A percentile compares a stretch with the other conserved stretches of the same genome.
phyloP scores from a whole-genome alignment of 163 green algal genomes.

The Scenedesmus sp. region DNA sequence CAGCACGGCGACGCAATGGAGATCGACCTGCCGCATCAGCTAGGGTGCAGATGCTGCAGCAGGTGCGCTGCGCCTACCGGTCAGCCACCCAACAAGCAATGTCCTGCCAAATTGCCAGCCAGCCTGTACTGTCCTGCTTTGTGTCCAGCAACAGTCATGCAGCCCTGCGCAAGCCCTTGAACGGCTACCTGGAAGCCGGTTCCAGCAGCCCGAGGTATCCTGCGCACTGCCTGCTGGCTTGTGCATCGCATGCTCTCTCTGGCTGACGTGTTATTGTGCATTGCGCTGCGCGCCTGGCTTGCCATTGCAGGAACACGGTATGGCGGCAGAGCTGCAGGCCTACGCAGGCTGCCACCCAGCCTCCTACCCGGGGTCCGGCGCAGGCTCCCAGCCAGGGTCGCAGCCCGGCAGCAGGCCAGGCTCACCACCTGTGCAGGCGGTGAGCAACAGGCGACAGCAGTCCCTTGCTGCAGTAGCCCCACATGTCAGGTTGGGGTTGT shows the following conservation, averaged over 20 bases:
- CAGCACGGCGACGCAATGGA: constrained; percentile 7
- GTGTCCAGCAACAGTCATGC: not conserved
- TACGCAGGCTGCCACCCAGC: not conserved
- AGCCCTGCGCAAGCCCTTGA: too few relatives aligned
- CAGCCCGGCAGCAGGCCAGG: constrained; percentile 19
- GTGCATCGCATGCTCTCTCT: not conserved
- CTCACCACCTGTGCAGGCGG: not conserved
- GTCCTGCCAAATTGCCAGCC: not conserved
- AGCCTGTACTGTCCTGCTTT: not conserved
- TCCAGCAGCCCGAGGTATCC: not conserved
- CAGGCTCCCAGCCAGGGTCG: not conserved
- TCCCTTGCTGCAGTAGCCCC: constrained; percentile 4
- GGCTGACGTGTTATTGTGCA: not conserved
- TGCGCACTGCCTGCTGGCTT: not conserved
- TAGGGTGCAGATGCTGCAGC: constrained; percentile 7
- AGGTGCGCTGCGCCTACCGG: not conserved
- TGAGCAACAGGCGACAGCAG: constrained; percentile 18
- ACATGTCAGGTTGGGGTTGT: too few relatives aligned
- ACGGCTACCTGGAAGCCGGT: not conserved
- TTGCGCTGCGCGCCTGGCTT: not conserved
- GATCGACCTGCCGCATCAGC: not conserved
- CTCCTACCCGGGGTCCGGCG: not conserved
- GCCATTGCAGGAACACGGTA: not conserved
- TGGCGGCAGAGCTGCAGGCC: not conserved
- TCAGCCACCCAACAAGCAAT: not conserved